Base-by-base conservation (phyloP, 2,329 filamentous ascomycete species). In the Colletotrichum echinochloae region DNA sequence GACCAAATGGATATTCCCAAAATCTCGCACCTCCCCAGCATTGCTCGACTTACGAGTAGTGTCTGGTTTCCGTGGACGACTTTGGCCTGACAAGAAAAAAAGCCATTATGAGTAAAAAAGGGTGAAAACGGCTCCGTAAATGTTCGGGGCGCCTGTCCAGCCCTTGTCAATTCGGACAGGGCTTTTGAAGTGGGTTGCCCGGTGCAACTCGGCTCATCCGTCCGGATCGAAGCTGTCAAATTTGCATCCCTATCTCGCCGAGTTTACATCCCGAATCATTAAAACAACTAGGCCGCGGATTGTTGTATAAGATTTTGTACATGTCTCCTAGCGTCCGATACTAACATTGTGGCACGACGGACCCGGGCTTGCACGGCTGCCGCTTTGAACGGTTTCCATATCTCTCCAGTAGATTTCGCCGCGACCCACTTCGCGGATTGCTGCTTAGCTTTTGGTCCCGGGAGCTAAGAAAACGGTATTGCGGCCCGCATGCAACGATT, bases 251-350 rank as follows among this genome's bases (percentile, higher is more conserved):
- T 12, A 48, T 8, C 4, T 23, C 4, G n/a, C n/a, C 3, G 20
- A 9, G n/a, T 8, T 26, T 4, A 14, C 11, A 14, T 26, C 1
- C 1, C 7, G 14, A 11, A 26, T 0, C 6, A 5, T 6, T 48
- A 14, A 8, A 26, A 14, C 16, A 48, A 48, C n/a, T 26, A 48
- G 11, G 14, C n/a, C 2, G 26, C 9, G 4, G 18, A 12, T 14
- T 3, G 1, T 1, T 4, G 18, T 26, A 26, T 14, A 23, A 5
- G 2, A 14, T 2, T 48, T 4, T 48, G 11, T 26, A 26, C 20
- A 20, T 20, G 18, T 26, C n/a, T 14, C n/a, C n/a, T 26, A 14
- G n/a, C 23, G 0, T 46, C 5, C 6, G n/a, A 12, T 23, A n/a
- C n/a, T n/a, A 48, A 48, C 11, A 9, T 48, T 26, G n/a, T 48